Base-by-base conservation (phyloP, 225 moss, liverwort and hornwort genomes). In the Climacium dendroides region DNA sequence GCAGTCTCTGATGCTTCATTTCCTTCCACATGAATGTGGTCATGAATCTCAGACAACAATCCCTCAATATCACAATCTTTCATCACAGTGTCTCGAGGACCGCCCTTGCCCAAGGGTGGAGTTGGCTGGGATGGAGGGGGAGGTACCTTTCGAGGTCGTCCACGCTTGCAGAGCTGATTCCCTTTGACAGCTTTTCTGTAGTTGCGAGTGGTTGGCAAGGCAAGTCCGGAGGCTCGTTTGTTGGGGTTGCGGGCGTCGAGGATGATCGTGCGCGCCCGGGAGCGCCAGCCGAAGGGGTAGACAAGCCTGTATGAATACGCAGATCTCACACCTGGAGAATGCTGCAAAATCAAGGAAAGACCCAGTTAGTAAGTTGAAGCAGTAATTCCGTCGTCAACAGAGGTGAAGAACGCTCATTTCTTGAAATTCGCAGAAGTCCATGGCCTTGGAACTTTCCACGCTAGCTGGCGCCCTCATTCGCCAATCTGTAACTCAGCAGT, bases 271-370 rank as follows among this genome's bases (percentile, higher is more conserved):
- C n/a, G n/a, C n/a, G n/a, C n/a, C n/a, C n/a, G n/a, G n/a, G n/a
- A n/a, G 81, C 95, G 95, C 95, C 96, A 97, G 47, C 97, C 97
- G 85, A 94, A 87, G 2, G 96, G 95, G 90, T 96, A 96, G 9
- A 95, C 1, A 50, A 50, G 50, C 50, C 5, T 50, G 50, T 15
- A 15, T 15, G 50, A 50, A 15, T 4, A 4, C 15, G 1, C 4
- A 50, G 50, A 4, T 15, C 14, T 4, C 50, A 50, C 15, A 50
- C 15, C 4, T 50, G 94, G 93, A 86, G 95, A 95, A 89, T 95
- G 95, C 95, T 95, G 96, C 83, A 84, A 67, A 57, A 64, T 13
- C n/a, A 60, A 32, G 2, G 11, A 32, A 26, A 60, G 32, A 47
- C 5, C 30, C 43, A 30, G 13, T 8, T 4, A 50, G 50, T 50